A percentile compares a stretch with the other conserved stretches of the same genome.
These are phyloP conservation scores for Neofusicoccum cordaticola DNA, from an alignment of 2,329 filamentous ascomycete genomes.

Conservation along the genomic window DNA sequence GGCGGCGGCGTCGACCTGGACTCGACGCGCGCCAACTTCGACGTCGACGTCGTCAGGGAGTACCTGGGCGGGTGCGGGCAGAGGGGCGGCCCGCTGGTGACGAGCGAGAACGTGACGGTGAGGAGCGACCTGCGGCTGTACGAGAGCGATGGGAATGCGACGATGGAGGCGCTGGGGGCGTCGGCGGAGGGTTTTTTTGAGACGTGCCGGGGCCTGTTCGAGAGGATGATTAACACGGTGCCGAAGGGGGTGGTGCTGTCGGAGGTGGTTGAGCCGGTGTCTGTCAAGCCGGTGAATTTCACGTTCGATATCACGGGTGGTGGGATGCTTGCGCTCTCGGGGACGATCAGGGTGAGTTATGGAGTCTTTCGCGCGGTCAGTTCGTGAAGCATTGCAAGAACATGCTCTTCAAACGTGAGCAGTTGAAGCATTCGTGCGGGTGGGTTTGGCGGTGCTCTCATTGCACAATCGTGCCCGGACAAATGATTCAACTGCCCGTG, in stretches of 20 bases:
- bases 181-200: slow-evolving; percentile 19
- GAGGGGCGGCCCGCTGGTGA: slow-evolving; percentile 28
- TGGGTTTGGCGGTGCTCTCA: too few species aligned
- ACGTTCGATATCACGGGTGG: neutral
- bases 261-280: neutral
- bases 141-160: slow-evolving; percentile 29
- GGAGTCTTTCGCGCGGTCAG: too few species aligned
- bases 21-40: slow-evolving; percentile 25
- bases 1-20: slow-evolving; percentile 28
- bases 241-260: slow-evolving; percentile 12
- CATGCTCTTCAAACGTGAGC: too few species aligned
- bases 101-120: slow-evolving; percentile 27
- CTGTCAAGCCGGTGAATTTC: neutral
- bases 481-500: too few species aligned
- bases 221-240: slow-evolving; percentile 25
- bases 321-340: neutral
- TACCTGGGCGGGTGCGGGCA: slow-evolving; percentile 30
- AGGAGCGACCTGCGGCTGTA: slow-evolving; percentile 35
- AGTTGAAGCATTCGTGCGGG: too few species aligned
- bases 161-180: slow-evolving; percentile 27
- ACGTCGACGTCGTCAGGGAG: slow-evolving; percentile 31
- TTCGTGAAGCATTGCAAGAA: too few species aligned
- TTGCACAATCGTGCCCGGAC: too few species aligned
- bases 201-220: slow-evolving; percentile 23
- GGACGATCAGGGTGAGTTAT: neutral